Percentiles rank a stretch among this genome's conserved stretches.
Evolutionary conservation across 2,329 filamentous ascomycete genomes (phyloP).

Genomic region (Berkeleyomyces rouxiae): DNA sequence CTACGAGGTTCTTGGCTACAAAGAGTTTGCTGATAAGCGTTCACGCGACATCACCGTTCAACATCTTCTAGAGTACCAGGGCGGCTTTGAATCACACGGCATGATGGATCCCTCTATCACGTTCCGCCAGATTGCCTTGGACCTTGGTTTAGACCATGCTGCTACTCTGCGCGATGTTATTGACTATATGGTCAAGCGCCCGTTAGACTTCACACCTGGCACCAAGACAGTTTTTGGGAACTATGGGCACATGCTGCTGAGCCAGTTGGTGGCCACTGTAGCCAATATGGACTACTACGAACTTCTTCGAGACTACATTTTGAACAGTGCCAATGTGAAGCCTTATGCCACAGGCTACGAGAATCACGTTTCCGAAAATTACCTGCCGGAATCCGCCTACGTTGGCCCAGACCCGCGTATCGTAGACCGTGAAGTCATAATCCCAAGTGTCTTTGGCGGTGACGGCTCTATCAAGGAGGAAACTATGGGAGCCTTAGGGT

Average conservation of each 20-base stretch:
- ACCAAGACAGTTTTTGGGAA: slow-evolving; percentile 11
- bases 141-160: slow-evolving; percentile 5
- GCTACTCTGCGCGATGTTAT: slow-evolving; percentile 15
- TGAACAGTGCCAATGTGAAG: slow-evolving; percentile 12
- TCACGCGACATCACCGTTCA: slow-evolving; percentile 13
- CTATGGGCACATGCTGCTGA: slow-evolving; percentile 15
- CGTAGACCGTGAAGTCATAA: not conserved
- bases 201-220: slow-evolving; percentile 13
- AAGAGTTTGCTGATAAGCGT: slow-evolving; percentile 5
- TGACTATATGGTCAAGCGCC: slow-evolving; percentile 12
- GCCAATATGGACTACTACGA: slow-evolving; percentile 9
- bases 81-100: slow-evolving; percentile 10
- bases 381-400: slow-evolving; percentile 12
- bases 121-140: slow-evolving; percentile 11
- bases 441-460: slow-evolving; percentile 10
- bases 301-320: slow-evolving; percentile 10
- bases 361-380: slow-evolving; percentile 10
- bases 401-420: slow-evolving; percentile 11
- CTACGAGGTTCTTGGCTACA: slow-evolving; percentile 12
- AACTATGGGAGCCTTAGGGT: slow-evolving; percentile 4
- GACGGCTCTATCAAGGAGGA: slow-evolving; percentile 15
- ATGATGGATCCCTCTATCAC: slow-evolving; percentile 8
- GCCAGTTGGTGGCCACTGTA: slow-evolving; percentile 14
- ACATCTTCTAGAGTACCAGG: slow-evolving; percentile 10
- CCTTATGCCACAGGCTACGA: slow-evolving; percentile 13